Base-by-base conservation (phyloP, 345 rosid genomes). In the Gossypium ekmanianum region DNA sequence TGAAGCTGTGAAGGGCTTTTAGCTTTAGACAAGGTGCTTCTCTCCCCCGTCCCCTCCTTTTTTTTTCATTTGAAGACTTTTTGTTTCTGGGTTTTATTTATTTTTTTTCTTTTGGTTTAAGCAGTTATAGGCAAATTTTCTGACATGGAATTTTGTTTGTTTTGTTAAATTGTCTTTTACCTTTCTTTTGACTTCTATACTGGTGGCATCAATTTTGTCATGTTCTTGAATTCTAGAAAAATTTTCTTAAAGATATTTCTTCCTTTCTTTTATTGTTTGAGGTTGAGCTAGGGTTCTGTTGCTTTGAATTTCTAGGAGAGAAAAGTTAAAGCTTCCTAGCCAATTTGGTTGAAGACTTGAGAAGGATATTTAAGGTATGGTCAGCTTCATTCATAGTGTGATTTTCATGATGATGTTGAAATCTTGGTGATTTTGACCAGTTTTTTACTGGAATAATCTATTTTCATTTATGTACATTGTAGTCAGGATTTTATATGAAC, bases 1-100 rank as follows among this genome's bases (percentile, higher is more conserved):
- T 68, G 67, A 64, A 48, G 71, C 75, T 78, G 47, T 63, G 75
- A 71, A 73, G 72, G 48, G 71, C 77, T 50, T 27, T 54, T 55
- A 27, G 20, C 44, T 22, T 59, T 59, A 20, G 27, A 6, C 39
- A 27, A 50, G 58, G 71, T 47, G 22, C 26, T 73, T 75, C 69
- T 48, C 48, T 43, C 41, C 7, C 41, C 41, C 26, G 24, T 24
- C 7, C 41, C 1, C 7, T 0, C 1, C 17, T 54, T 1, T 2
- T 22, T 22, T 58, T 58, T 24, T 24, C 62, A 58, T 58, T 58
- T 58, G 62, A 22, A 2, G 22, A 22, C 62, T 22, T 58, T 10
- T 58, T 20, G 34, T 58, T 22, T 22, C 24, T 57, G 73, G 65
- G 27, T 75, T 74, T 74, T 58, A 10, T 45, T 75, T 71, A 20